Base-by-base conservation (phyloP, 495 filamentous ascomycete species). In the Lasiosphaeria ovina region DNA sequence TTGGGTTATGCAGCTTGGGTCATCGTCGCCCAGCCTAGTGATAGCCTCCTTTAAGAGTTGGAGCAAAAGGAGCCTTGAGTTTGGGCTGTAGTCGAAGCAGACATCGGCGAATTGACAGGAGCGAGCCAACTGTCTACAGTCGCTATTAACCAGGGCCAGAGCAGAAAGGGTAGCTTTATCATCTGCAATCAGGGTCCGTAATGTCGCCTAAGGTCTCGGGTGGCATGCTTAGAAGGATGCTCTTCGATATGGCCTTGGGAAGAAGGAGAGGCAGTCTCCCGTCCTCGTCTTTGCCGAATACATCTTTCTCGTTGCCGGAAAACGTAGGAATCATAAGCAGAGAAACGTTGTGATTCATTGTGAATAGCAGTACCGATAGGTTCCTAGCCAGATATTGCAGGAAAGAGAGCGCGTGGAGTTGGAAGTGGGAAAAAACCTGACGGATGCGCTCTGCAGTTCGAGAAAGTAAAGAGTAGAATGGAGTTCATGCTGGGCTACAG, bases 51-150 rank as follows among this genome's bases (percentile, higher is more conserved):
- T 8, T 1, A 7, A 1, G 1, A 50, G 47, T 8, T 3, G 3
- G n/a, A 7, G 2, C 24, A 31, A 8, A 3, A 50, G 47, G 6
- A 1, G 47, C 7, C 7, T n/a, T 8, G 47, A 50, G 14, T 31
- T 50, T 8, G 8, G 47, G 47, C 47, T 17, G 47, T 50, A 50
- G 47, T 50, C 47, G n/a, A 50, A 50, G 47, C 47, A 31, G n/a
- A 50, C 24, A 8, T 50, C 47, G 47, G 24, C 47, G 24, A 50
- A 50, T n/a, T 50, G 47, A n/a, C 14, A n/a, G 14, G 47, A 50
- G 16, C 47, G 47, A 31, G 47, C 47, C 47, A 50, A n/a, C 24
- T 50, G 47, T 17, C 47, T 50, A n/a, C 47, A 50, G 24, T 50
- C 47, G 47, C 47, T 50, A n/a, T 50, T 50, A 7, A 50, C 47